Evolutionary conservation across 345 rosid genomes (phyloP), one percentile per base, ranked within the genome.

Genomic region (Salix purpurea): DNA sequence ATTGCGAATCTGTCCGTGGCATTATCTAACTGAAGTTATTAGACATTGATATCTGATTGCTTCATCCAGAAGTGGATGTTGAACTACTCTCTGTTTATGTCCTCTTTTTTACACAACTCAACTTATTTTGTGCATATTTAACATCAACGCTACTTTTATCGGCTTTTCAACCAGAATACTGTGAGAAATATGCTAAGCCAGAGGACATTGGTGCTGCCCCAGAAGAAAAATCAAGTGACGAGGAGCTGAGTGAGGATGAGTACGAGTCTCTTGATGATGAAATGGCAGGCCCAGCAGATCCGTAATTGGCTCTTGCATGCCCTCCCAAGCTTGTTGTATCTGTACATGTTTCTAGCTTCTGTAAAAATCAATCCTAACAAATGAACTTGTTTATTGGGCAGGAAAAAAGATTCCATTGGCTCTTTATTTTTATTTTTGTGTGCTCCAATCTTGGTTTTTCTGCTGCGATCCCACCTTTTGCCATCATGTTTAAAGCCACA

Each of bases 141-240:
- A 37, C 21, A 2, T 54, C 23, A 15, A 12, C 60, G 37, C 48
- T 79, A 61, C 54, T 70, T 37, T 72, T 14, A 21, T 44, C 61
- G 58, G 65, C 52, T 65, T 12, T 5, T 79, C 18, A 37, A 78
- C 26, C 77, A 91, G 94, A 90, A 67, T 86, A 81, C 77, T 85
- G 92, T 64, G 84, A 82, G 82, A 85, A 77, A 81, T 90, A 90
- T 85, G 97, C 94, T 48, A 87, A 85, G 79, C 88, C 87, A n/a
- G 86, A 85, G 30, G 90, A 85, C 52, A 58, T 75, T 16, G 87
- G 82, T 48, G 86, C 77, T 9, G 80, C 80, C 19, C 70, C 79
- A 16, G 90, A 86, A 69, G 92, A 82, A 15, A 61, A 78, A 11
- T 84, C 80, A 1, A 84, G 87, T 4, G 93, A 87, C 6, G 92